Evolutionary conservation across 2,329 filamentous ascomycete genomes (phyloP), one percentile per base, ranked within the genome.

Genomic region (Botrytis squamosa): DNA sequence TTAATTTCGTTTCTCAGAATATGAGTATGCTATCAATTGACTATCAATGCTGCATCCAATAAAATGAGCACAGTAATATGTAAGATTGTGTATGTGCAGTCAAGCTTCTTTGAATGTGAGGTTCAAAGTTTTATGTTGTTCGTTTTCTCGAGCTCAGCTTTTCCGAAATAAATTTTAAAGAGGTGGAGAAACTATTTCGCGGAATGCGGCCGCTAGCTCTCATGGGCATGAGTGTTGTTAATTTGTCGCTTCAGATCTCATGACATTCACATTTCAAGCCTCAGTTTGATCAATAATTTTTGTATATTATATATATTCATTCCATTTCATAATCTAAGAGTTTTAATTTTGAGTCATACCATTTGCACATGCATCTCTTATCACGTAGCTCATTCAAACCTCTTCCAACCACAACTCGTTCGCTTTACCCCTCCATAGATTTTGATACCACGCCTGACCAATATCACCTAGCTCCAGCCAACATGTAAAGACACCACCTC

Each of bases 171-270:
- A 38, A 40, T 40, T 68, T 49, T 18, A 52, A 68, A 36, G 18
- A 68, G 49, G 66, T 68, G 66, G 66, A 68, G 46, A 68, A 68
- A 68, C n/a, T 22, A 33, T 57, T 33, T 68, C 55, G 49, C 66
- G 36, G 49, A 68, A 12, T n/a, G 49, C 66, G 49, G 66, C 66
- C 66, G 66, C 66, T 68, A 68, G 66, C 36, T 16, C 20, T 22
- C 36, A 1, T 38, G 9, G 1, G 52, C 5, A 57, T 29, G 36
- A 63, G 60, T 3, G 22, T 63, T 25, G 14, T 63, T 40, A 18
- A 63, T n/a, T 63, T 42, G 18, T 40, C 38, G 29, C 42, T 29
- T 66, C 42, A 36, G 1, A 66, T 46, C 29, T 49, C 1, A 36
- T 65, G 1, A 46, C 4, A 49, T 46, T 33, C 29, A 66, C 63